Conservation (phyloP, 2,329 filamentous ascomycete species). For the Diplocarpon mali region DNA sequence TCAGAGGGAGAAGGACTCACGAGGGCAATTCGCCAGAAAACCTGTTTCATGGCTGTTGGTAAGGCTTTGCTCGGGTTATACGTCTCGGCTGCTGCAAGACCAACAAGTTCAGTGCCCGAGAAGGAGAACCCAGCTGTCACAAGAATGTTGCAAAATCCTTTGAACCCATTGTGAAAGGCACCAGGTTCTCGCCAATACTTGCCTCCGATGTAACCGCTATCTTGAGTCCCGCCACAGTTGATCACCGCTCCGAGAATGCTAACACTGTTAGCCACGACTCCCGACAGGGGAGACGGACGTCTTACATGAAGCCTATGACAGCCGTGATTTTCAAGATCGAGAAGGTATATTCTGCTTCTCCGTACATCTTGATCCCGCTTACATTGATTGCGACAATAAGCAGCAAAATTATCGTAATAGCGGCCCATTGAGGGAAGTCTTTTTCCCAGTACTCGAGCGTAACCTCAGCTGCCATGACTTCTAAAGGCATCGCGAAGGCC, state of each 20-base stretch:
- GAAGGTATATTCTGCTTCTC: conserved; percentile 82
- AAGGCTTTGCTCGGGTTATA: conserved; percentile 72
- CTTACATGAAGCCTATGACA: conserved; percentile 80
- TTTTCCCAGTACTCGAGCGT: conserved; percentile 76
- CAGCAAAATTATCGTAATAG: conserved; percentile 71
- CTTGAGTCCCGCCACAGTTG: conserved; percentile 69
- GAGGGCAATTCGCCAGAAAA: conserved; percentile 90
- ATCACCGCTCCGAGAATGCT: conserved; percentile 78
- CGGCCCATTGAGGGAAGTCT: conserved; percentile 65
- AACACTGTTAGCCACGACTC: conserved; percentile 3
- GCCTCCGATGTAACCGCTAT: conserved; percentile 70
- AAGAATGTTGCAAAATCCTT: conserved; percentile 67
- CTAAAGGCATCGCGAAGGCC: conserved; percentile 71
- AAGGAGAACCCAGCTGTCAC: conserved; percentile 69
- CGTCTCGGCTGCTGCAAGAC: conserved; percentile 67
- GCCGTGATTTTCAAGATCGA: conserved; percentile 80
- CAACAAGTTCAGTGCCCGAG: conserved; percentile 66
- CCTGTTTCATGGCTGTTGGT: conserved; percentile 81
- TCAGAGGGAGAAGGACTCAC: conserved; percentile 32
- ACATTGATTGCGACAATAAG: conserved; percentile 73
- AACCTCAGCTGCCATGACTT: conserved; percentile 77
- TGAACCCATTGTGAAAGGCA: conserved; percentile 73
- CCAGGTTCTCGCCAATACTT: conserved; percentile 69
- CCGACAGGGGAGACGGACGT: conserved; percentile 8
- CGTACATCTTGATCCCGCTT: conserved; percentile 78